These are phyloP conservation scores for Solanum medicagineum DNA, from an alignment of 257 asterid genomes.

Conservation along the genomic window DNA sequence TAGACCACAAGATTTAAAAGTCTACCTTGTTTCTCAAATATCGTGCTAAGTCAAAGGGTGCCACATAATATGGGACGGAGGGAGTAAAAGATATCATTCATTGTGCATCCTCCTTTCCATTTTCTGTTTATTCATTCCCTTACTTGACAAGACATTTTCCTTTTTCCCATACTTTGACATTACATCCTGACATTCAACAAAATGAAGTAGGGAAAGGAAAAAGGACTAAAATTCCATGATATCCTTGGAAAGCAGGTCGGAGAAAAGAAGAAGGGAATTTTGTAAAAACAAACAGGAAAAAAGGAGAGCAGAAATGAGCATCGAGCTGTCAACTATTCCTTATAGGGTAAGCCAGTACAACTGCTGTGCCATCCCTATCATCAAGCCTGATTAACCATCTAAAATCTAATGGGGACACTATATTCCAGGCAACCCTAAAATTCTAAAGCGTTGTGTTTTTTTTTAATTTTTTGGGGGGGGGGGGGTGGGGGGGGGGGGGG, in stretches of 20 bases:
- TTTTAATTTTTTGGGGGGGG: too few relatives aligned
- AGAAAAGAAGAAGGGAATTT: neutral
- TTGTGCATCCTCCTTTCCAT: neutral
- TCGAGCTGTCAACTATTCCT: neutral
- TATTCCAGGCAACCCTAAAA: neutral
- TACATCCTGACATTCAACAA: neutral
- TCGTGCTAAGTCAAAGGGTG: too few relatives aligned
- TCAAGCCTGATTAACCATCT: neutral
- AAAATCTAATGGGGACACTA: neutral
- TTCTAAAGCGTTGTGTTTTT: too few relatives aligned
- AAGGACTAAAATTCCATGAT: neutral
- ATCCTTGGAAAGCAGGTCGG: neutral
- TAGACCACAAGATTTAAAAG: too few relatives aligned
- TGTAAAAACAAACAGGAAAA: neutral
- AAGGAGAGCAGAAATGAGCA: neutral
- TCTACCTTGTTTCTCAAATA: too few relatives aligned
- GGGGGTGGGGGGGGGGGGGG: too few relatives aligned
- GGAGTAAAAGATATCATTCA: neutral
- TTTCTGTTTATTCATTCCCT: neutral
- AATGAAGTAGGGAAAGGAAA: neutral
- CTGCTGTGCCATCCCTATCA: neutral
- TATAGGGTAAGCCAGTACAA: neutral
- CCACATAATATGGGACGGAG: too few relatives aligned
- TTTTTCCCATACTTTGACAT: neutral
- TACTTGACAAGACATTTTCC: neutral